A percentile compares a stretch with the other conserved stretches of the same genome.
Evolutionary conservation across 176 grass and related monocot genomes (phyloP).

Genomic region (Lolium rigidum): DNA sequence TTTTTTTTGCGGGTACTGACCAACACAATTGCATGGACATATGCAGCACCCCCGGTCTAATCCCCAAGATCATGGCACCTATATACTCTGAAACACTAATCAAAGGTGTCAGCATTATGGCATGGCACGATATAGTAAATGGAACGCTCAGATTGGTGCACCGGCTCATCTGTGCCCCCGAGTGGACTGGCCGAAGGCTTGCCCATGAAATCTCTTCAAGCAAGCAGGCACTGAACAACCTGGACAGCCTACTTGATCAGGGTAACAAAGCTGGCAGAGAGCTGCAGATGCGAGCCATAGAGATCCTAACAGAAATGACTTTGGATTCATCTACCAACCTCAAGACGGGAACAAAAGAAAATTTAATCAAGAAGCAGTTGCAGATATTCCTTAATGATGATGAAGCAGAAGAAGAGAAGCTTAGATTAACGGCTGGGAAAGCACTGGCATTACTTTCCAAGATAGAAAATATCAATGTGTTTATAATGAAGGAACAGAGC

Average conservation of each 20-base stretch:
- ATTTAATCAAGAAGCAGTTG: not conserved
- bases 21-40: not conserved
- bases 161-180: not conserved
- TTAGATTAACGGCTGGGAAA: not conserved
- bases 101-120: not conserved
- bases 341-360: not conserved
- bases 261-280: no score
- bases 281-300: no score
- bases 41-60: not conserved
- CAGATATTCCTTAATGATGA: not conserved
- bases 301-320: not conserved
- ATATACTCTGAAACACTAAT: not conserved
- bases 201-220: not conserved
- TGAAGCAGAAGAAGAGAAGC: not conserved
- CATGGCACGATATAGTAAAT: not conserved
- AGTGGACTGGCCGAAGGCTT: not conserved
- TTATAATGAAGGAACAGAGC: not conserved
- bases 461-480: not conserved
- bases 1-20: no score
- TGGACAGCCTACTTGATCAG: not conserved
- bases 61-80: constrained; percentile 11
- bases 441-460: not conserved
- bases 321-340: not conserved
- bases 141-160: not conserved
- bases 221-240: not conserved